phyloP scores from a whole-genome alignment of 805 yeast genomes.

The Blastobotrys muscicola region DNA sequence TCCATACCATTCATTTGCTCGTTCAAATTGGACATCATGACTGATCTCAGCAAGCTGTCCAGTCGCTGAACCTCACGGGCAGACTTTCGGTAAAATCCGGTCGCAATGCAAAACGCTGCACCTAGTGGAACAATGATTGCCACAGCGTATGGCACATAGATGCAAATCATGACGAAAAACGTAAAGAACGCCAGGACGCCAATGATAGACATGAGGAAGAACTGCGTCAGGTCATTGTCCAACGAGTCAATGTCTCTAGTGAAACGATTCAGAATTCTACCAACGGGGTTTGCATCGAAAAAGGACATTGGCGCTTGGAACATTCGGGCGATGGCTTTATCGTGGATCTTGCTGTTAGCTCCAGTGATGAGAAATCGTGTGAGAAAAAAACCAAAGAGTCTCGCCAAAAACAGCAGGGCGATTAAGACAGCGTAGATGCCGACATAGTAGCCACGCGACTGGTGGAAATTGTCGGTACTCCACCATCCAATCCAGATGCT shows the following conservation, averaged over 20 bases:
- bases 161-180: slow-evolving; percentile 46
- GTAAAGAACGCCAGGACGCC: slow-evolving; percentile 41
- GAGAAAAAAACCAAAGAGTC: slow-evolving; percentile 32
- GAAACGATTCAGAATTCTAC: slow-evolving; percentile 67
- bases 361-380: not conserved
- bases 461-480: slow-evolving; percentile 35
- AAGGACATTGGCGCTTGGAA: slow-evolving; percentile 68
- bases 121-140: slow-evolving; percentile 47
- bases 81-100: slow-evolving; percentile 54
- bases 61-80: slow-evolving; percentile 65
- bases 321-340: slow-evolving; percentile 44
- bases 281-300: slow-evolving; percentile 73
- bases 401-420: slow-evolving; percentile 42
- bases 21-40: slow-evolving; percentile 59
- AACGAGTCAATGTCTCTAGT: slow-evolving; percentile 71
- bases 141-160: slow-evolving; percentile 62
- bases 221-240: slow-evolving; percentile 40
- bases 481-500: slow-evolving; percentile 4
- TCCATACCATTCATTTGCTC: slow-evolving; percentile 58
- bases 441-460: slow-evolving; percentile 47
- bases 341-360: slow-evolving; percentile 27
- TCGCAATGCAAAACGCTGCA: slow-evolving; percentile 33
- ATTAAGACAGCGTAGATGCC: slow-evolving; percentile 44
- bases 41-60: slow-evolving; percentile 59
- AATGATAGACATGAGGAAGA: slow-evolving; percentile 37